Evolutionary conservation across 2,329 filamentous ascomycete genomes (phyloP), one percentile per base, ranked within the genome.

Genomic region (Penicillium hordei): DNA sequence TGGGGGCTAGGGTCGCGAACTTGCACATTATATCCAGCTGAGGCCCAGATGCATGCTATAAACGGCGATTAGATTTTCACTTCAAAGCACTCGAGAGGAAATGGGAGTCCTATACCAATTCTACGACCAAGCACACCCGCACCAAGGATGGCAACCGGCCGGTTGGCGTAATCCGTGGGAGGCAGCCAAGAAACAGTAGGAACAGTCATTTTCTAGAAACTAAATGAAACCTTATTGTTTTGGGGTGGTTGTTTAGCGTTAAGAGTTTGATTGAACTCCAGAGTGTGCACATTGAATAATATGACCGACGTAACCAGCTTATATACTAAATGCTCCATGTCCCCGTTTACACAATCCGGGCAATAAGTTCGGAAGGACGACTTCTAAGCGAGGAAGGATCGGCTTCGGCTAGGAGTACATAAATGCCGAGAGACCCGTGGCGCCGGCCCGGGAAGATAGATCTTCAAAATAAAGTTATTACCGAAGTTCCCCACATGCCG

Each of bases 81-180:
- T 25, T 5, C 10, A n/a, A 33, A 33, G 39, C 23, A 27, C 33
- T 3, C 13, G n/a, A 2, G 13, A 42, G 13, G 27, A 15, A n/a
- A 27, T 10, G 43, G 7, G 38, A 45, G 9, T 21, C 13, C 66
- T 60, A 63, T 39, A 39, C 74, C 76, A 4, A 78, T 66, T 7
- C 76, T 72, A 13, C 75, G 69, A 36, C 77, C 77, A 2, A 78
- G 68, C 23, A 77, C 73, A 15, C 77, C 77, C 2, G 73, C 76
- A 2, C 76, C 76, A 25, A 78, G 65, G 15, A 79, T 65, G 5
- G 72, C 67, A 5, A 79, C 75, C 5, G 31, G 31, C 4, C 31
- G 31, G 31, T 33, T 33, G 31, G 31, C 31, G 31, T 13, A 33
- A 15, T 33, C n/a, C 2, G 36, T 19, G n/a, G 36, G 36, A 8